A percentile compares a stretch with the other conserved stretches of the same genome.
Conservation (phyloP, 495 filamentous ascomycete genomes). For the Xylaria nigripes region DNA sequence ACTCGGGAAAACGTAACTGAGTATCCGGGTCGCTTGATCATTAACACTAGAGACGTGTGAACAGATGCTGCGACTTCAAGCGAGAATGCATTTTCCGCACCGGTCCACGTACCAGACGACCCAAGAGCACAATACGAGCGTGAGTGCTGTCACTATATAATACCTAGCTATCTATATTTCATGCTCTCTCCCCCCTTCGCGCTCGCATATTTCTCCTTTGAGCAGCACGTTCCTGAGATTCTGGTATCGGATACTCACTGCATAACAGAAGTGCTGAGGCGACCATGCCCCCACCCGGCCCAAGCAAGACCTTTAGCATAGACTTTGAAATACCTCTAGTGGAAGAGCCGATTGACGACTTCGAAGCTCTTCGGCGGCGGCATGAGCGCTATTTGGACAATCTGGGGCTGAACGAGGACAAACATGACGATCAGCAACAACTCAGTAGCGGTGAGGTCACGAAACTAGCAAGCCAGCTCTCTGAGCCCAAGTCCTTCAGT, state of each 20-base stretch:
- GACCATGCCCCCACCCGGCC: constrained; percentile 25
- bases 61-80: constrained; percentile 40
- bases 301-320: constrained; percentile 43
- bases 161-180: not conserved
- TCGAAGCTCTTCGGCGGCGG: constrained; percentile 28
- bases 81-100: constrained; percentile 42
- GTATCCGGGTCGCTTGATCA: not conserved
- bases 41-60: not conserved
- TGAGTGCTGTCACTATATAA: constrained; percentile 15
- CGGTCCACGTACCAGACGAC: constrained; percentile 35
- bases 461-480: not conserved
- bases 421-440: constrained; percentile 20
- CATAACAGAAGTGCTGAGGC: constrained; percentile 11
- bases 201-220: not conserved
- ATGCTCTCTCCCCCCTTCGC: not conserved
- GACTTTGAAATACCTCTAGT: constrained; percentile 36
- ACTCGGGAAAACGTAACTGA: not conserved
- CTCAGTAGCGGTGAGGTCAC: not conserved
- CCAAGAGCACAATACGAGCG: constrained; percentile 25
- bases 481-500: constrained; percentile 6
- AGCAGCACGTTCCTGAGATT: not conserved
- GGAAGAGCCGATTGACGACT: constrained; percentile 23
- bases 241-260: not conserved
- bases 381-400: constrained; percentile 31
- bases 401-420: constrained; percentile 21